Evolutionary conservation across 345 rosid genomes (phyloP), one percentile per base, ranked within the genome.

Genomic region (Geranium brycei): DNA sequence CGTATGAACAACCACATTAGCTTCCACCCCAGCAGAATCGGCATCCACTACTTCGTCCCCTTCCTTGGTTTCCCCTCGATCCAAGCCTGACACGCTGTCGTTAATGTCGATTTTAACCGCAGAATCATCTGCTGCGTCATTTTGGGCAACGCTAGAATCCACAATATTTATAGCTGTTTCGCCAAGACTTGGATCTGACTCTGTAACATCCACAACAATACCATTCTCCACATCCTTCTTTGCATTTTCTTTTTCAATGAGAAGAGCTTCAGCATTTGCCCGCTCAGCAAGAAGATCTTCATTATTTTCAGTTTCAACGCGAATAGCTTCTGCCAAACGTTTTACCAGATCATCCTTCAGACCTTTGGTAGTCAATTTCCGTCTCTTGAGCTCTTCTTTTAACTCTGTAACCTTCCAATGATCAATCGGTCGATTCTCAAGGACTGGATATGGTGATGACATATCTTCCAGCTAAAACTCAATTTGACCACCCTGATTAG

Each of bases 401-500:
- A 95, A 73, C 79, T 88, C 97, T 0, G 84, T 81, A 67, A 95
- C 99, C 85, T 84, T 95, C 93, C 87, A 88, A 73, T 91, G 91
- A 71, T 91, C 96, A 73, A 95, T 83, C 61, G 96, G 95, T 38
- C 83, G 72, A 71, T 83, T 80, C 68, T 79, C 87, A 58, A 91
- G 81, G 72, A 84, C 58, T 7, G 95, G 91, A 73, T 78, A 91
- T 4, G 73, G 74, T 13, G 97, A 86, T 61, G 96, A 85, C 96
- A 88, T 85, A 69, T 66, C 81, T 57, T 64, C 78, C 68, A 63
- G 68, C 62, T 59, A 65, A 63, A 63, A 63, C 65, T 47, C 62
- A 65, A 51, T 63, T 61, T 64, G 67, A 63, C 62, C 62, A 69
- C 64, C 66, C 77, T 65, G 69, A 14, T 64, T 35, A 61, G 66